Evolutionary conservation across 768 basidiomycete species (phyloP).

Genomic region (Lentinula detonsa): DNA sequence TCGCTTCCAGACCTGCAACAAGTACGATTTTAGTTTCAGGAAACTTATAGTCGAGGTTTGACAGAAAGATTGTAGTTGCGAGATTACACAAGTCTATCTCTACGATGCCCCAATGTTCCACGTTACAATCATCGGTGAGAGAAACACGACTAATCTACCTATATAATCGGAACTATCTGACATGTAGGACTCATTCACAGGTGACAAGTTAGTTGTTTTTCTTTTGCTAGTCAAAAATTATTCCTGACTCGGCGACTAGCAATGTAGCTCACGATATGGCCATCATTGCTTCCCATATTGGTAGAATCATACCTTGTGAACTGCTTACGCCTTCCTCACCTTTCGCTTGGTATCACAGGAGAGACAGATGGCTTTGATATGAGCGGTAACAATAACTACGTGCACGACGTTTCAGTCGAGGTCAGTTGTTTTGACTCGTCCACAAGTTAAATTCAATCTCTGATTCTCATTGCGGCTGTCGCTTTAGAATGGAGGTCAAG

Average conservation of each 20-base stretch:
- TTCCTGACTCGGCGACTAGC: background rate
- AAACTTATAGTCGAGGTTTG: background rate
- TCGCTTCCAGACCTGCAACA: constrained; percentile 19
- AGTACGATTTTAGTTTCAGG: constrained; percentile 2
- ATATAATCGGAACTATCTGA: background rate
- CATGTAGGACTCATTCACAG: background rate
- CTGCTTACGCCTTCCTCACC: background rate
- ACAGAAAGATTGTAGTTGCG: constrained; percentile 8
- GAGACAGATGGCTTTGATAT: constrained; percentile 21
- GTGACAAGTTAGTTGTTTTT: constrained; percentile 5
- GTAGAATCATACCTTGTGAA: background rate
- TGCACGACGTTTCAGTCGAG: constrained; percentile 27
- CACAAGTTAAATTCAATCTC: too few species aligned
- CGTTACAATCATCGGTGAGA: constrained; percentile 18
- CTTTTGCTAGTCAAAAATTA: too few species aligned
- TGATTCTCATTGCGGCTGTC: too few species aligned
- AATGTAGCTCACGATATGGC: constrained; percentile 19
- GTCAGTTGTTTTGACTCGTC: constrained; percentile 1
- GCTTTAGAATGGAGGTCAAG: background rate
- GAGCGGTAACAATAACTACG: constrained; percentile 20
- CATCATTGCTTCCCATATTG: constrained; percentile 18
- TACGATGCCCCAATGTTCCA: constrained; percentile 19
- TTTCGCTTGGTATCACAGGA: background rate
- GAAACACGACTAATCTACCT: background rate
- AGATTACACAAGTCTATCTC: constrained; percentile 14